Base-by-base conservation (phyloP, 2,329 filamentous ascomycete genomes). In the Westerdykella aurantiaca region DNA sequence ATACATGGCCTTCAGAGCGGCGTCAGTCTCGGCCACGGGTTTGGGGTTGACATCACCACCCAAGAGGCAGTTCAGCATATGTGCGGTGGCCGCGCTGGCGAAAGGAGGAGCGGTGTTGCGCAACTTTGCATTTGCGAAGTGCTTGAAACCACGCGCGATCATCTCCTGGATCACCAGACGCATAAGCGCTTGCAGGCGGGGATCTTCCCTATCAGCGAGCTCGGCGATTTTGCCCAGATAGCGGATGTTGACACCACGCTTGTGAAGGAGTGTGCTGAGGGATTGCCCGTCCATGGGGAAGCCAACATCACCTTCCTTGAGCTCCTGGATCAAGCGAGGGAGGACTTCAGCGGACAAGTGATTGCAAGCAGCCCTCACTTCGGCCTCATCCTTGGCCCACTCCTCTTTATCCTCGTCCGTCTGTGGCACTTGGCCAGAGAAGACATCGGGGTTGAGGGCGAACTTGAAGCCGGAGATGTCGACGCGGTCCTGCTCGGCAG, bases 281-380 rank as follows among this genome's bases (percentile, higher is more conserved):
- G 91, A 96, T 60, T 86, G 81, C n/a, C 93, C 93, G 58, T 98
- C 94, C 88, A 97, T 96, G 11, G 93, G 93, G 74, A 97, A 97
- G 58, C 91, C 93, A 53, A 95, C 85, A 55, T 98, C 91, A 6
- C 88, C 90, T 53, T 95, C 88, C 62, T 86, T 85, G 46, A 98
- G 79, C 59, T 98, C 91, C 49, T 85, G 82, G 45, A 97, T 70
- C 45, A 98, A 76, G 44, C 85, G 81, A n/a, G 91, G 89, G 52
- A 98, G 85, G 43, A 88, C 80, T 47, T 85, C 83, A 7, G 82
- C 76, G 7, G 81, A 81, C 39, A 98, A 76, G 67, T 86, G 89
- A 42, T 81, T 75, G 71, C 89, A 93, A 23, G 88, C 88, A 44
- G 84, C 81, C 50, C 88, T 85, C 39, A 98, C 91, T 45, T 94